Evolutionary conservation across 345 rosid genomes (phyloP).

Genomic region (Psidium friedrichsthalianum): DNA sequence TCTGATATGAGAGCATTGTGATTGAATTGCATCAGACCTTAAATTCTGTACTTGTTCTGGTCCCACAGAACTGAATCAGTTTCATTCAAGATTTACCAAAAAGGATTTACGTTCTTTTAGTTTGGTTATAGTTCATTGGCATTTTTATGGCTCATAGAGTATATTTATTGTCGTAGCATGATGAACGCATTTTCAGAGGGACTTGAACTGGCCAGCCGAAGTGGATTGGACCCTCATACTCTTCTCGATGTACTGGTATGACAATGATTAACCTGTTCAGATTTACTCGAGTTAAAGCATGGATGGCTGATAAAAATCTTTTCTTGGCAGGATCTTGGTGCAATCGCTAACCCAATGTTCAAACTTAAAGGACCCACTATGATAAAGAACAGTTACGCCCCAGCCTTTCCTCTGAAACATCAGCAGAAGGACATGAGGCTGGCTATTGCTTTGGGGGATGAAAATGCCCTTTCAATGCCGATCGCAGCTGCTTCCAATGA

Average conservation of each 20-base stretch:
- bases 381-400: slow-evolving; percentile 52
- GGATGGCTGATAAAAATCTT: neutral
- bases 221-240: slow-evolving; percentile 60
- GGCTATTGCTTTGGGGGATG: slow-evolving; percentile 97
- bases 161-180: slow-evolving; percentile 32
- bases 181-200: slow-evolving; percentile 95
- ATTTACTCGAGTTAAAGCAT: neutral
- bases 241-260: slow-evolving; percentile 79
- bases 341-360: slow-evolving; percentile 74
- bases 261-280: neutral
- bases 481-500: slow-evolving; percentile 92
- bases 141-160: neutral
- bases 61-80: neutral
- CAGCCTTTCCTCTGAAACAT: slow-evolving; percentile 86
- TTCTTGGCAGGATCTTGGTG: slow-evolving; percentile 70
- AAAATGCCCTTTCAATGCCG: slow-evolving; percentile 81
- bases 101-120: neutral
- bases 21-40: neutral
- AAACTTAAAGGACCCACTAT: slow-evolving; percentile 76
- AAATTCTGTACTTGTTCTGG: neutral
- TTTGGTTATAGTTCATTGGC: neutral
- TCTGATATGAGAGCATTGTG: neutral
- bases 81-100: neutral
- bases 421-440: slow-evolving; percentile 92
- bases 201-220: slow-evolving; percentile 67